Base-by-base conservation (phyloP, 768 basidiomycete genomes). In the Lactarius akahatsu region DNA sequence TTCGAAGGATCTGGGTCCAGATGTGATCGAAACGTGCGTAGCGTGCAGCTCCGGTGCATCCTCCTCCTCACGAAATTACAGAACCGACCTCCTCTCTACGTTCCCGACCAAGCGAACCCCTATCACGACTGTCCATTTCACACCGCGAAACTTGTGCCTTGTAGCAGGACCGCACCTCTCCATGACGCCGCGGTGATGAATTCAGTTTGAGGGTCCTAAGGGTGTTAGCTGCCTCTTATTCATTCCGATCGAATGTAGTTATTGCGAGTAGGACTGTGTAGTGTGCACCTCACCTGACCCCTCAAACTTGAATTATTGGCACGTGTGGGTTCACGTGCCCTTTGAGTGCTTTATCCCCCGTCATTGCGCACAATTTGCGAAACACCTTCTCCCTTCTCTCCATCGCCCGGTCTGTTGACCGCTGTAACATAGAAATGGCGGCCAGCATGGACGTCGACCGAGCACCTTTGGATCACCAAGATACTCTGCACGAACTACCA, bases 101-200 rank as follows among this genome's bases (percentile, higher is more conserved):
- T 97, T 94, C 75, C 91, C 92, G 8, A 99, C 97, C 36, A 99
- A 98, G 80, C 85, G 95, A 62, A 98, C 97, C 32, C 96, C 97
- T 1, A 85, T 98, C 70, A 86, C 86, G 30, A 90, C 96, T 72
- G 88, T 95, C 11, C 93, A 97, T 71, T 97, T 98, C 73, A 98
- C 97, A 10, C 86, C 94, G 34, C 86, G 96, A 16, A 99, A 99
- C 76, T 82, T 99, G 40, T 96, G 94, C 76, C 78, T 98, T 63
- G 92, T 91, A 55, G 90, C 91, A 20, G 96, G 96, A 6, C 82
- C 81, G 52, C 90, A 88, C 74, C 78, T 86, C 50, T 78, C 89
- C 26, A 81, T 86, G 0, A 89, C 89, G 64, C 57, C 63, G 32
- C 70, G 70, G 16, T 70, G 58, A 69, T 36, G 41, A 55, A 61